Evolutionary conservation across 345 rosid genomes (phyloP).

Genomic region (Aegle marmelos): DNA sequence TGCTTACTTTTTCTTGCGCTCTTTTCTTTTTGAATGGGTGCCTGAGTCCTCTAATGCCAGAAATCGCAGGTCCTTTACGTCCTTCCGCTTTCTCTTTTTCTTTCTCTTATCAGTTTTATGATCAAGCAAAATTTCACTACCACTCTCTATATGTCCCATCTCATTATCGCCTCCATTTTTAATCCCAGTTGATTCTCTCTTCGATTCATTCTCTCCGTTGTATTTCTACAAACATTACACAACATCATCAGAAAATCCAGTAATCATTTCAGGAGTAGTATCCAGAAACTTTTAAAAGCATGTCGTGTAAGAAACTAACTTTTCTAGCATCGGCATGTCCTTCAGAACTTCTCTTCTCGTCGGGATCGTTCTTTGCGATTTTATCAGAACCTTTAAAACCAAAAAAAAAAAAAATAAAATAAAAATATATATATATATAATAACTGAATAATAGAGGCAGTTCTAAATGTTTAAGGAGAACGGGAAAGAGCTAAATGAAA

Average conservation of each 20-base stretch:
- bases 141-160: constrained; percentile 19
- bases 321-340: constrained; percentile 11
- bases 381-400: constrained; percentile 27
- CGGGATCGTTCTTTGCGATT: constrained; percentile 18
- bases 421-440: background rate
- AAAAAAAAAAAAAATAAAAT: no score
- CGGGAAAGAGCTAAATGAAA: background rate
- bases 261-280: background rate
- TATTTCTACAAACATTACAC: constrained; percentile 19
- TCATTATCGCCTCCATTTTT: constrained; percentile 26
- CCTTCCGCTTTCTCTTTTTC: constrained; percentile 70
- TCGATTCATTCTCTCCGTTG: constrained; percentile 14
- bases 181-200: constrained; percentile 13
- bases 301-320: background rate
- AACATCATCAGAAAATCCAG: background rate
- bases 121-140: constrained; percentile 19
- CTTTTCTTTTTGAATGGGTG: constrained; percentile 44
- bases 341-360: constrained; percentile 15
- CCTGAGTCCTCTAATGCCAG: constrained; percentile 36
- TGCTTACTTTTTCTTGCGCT: constrained; percentile 67
- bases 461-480: background rate
- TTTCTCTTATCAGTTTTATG: constrained; percentile 41
- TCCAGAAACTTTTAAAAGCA: background rate
- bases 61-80: constrained; percentile 64
- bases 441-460: background rate